These are phyloP conservation scores for Saccharomyces hybrid DNA, from an alignment of 1,139 yeast species.

Conservation along the genomic window DNA sequence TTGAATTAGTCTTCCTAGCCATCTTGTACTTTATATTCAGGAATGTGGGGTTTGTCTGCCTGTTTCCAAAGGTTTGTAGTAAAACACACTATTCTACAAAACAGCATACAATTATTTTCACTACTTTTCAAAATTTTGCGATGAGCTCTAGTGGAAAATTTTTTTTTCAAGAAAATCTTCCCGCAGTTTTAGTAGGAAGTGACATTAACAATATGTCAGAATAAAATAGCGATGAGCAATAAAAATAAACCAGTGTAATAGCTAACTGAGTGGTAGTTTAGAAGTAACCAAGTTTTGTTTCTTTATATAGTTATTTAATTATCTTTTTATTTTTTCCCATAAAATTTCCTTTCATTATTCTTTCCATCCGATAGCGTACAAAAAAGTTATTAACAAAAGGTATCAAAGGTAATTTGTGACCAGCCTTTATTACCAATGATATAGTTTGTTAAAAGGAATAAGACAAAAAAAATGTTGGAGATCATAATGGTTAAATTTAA, in stretches of 20 bases:
- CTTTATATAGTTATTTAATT: too few relatives aligned
- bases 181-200: background rate
- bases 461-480: background rate
- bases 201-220: background rate
- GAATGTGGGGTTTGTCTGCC: background rate
- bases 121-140: background rate
- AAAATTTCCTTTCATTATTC: too few relatives aligned
- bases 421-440: background rate
- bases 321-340: too few relatives aligned
- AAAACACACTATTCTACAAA: background rate
- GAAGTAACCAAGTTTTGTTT: too few relatives aligned
- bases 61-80: background rate
- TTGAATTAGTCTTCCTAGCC: constrained; percentile 6
- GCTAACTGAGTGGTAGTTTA: too few relatives aligned
- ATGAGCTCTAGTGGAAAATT: background rate
- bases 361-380: too few relatives aligned
- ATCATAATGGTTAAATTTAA: background rate
- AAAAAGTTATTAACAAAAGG: too few relatives aligned
- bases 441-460: background rate
- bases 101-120: background rate
- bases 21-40: constrained; percentile 1
- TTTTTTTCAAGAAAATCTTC: background rate
- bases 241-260: background rate
- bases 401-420: background rate
- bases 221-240: background rate